Evolutionary conservation across 176 grass and related monocot species (phyloP).

Genomic region (Carex parvula): DNA sequence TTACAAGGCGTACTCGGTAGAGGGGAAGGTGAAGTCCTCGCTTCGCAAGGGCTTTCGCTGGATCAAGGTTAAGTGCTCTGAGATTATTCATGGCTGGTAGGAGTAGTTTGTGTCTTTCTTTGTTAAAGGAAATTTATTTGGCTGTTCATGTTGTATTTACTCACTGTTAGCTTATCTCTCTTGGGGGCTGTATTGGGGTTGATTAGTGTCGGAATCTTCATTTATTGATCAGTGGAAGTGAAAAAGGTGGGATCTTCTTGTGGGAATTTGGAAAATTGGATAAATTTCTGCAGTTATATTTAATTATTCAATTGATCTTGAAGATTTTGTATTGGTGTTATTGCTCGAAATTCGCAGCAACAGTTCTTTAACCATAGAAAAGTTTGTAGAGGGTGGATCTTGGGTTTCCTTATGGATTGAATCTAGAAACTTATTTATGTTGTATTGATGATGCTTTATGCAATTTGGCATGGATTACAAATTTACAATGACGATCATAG

Average conservation of each 20-base stretch:
- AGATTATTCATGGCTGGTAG: conserved; percentile 78
- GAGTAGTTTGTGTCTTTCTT: not conserved
- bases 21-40: conserved; percentile 84
- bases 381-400: not conserved
- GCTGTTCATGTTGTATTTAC: not conserved
- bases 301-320: conserved; percentile 1
- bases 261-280: not conserved
- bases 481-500: not conserved
- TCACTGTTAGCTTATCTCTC: not conserved
- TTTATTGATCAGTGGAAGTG: conserved; percentile 2
- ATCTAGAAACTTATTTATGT: not conserved
- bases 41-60: conserved; percentile 83
- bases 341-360: not conserved
- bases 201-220: not conserved
- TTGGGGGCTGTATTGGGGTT: not conserved
- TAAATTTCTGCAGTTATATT: not conserved
- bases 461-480: not conserved
- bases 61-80: conserved; percentile 94
- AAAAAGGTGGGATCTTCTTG: not conserved
- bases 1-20: conserved; percentile 95
- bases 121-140: conserved; percentile 14
- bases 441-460: not conserved
- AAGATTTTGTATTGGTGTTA: not conserved
- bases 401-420: not conserved
- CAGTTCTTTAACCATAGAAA: conserved; percentile 5